Evolutionary conservation across 2,329 filamentous ascomycete genomes (phyloP), one percentile per base, ranked within the genome.

Genomic region (Nemania sp.): DNA sequence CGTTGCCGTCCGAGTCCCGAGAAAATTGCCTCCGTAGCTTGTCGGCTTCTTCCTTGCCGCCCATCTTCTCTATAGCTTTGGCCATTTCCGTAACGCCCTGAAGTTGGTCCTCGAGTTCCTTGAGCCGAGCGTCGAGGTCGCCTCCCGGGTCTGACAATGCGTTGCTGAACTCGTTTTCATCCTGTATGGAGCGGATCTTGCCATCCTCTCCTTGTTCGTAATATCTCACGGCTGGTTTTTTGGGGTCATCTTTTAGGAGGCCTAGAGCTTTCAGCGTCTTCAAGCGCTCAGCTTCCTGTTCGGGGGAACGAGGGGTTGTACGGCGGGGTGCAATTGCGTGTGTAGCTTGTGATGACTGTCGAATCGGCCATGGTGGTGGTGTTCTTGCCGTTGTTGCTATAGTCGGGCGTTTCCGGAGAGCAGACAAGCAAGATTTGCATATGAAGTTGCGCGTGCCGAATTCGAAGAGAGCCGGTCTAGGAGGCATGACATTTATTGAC

Each of bases 161-260:
- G 24, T 80, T 74, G 38, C 73, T 77, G 65, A 85, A 85, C 7
- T 80, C 80, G n/a, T 82, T 77, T 55, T 81, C 77, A 65, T 78
- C 73, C 10, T 72, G 70, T 20, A 87, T 75, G 69, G 81, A 79
- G 18, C 76, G 80, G 13, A 84, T 72, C 7, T 74, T 72, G 32
- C 81, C 81, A 35, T 76, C 70, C 2, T 79, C 77, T 15, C 80
- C 79, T 73, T 87, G 82, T 62, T 88, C 84, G 68, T 85, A 88
- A 73, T 81, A 86, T 8, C 81, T 80, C 11, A 86, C 79, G 2
- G 78, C 70, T 6, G 74, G 52, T 63, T 74, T 71, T 49, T 29
- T 11, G 7, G 70, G 65, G 11, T 60, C 63, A 8, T 75, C 70
- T 35, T 69, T 70, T 6, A 75, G 55, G 10, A 80, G 74, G 7